A percentile compares a stretch with the other conserved stretches of the same genome.
Evolutionary conservation across 768 basidiomycete species (phyloP).

Genomic region (Panus rudis): DNA sequence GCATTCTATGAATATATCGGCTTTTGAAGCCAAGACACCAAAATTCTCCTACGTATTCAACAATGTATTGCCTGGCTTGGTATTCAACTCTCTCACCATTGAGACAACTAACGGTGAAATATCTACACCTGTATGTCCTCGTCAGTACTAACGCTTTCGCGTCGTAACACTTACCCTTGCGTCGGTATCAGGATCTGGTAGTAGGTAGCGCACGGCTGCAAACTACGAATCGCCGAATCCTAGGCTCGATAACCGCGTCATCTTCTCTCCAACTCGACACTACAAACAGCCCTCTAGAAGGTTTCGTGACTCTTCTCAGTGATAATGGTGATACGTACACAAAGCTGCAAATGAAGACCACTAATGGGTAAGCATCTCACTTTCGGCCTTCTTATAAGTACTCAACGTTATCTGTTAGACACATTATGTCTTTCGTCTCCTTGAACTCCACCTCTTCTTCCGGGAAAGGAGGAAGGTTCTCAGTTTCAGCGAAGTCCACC

Average conservation of each 20-base stretch:
- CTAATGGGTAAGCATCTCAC: constrained; percentile 34
- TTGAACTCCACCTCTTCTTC: constrained; percentile 11
- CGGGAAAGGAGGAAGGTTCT: constrained; percentile 24
- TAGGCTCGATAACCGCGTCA: constrained; percentile 33
- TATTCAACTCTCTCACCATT: not conserved
- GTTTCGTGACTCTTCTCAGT: constrained; percentile 31
- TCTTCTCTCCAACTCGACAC: constrained; percentile 29
- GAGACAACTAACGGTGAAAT: not conserved
- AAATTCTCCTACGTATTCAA: constrained; percentile 9
- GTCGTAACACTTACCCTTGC: not conserved
- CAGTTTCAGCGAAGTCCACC: constrained; percentile 24
- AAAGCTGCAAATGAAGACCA: constrained; percentile 29
- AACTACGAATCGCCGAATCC: constrained; percentile 41
- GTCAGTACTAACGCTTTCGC: not conserved
- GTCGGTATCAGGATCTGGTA: constrained; percentile 25
- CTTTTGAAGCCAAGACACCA: not conserved
- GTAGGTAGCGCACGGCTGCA: constrained; percentile 20
- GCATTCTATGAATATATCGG: too few species aligned
- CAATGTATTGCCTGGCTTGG: not conserved
- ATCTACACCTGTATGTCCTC: not conserved
- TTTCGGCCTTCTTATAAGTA: not conserved
- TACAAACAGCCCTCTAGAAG: constrained; percentile 35
- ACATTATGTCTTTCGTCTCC: constrained; percentile 13
- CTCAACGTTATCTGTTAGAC: constrained; percentile 4
- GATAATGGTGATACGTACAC: constrained; percentile 19